phyloP scores from a whole-genome alignment of 257 asterid species.

The Misopates orontium region DNA sequence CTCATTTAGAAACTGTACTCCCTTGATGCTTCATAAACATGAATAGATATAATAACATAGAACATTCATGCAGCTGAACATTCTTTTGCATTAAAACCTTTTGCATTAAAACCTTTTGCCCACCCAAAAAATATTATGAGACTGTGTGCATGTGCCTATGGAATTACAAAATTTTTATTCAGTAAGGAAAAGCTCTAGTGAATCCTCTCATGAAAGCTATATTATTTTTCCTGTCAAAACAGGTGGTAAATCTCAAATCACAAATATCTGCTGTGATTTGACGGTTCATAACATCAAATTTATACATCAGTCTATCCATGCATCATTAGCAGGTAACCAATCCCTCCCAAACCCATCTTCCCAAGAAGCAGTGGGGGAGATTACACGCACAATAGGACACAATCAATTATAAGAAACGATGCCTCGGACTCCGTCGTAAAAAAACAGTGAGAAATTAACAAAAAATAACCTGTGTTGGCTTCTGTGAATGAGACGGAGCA shows the following conservation, averaged over 20 bases:
- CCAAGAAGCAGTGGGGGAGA: not conserved
- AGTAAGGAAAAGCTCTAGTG: not conserved
- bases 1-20: not conserved
- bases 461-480: constrained; percentile 79
- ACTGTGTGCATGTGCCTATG: too few relatives aligned
- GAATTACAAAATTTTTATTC: not conserved
- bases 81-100: not conserved
- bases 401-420: not conserved
- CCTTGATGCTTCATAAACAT: constrained; percentile 14
- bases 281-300: not conserved
- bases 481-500: constrained; percentile 75
- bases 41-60: not conserved
- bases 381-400: constrained; percentile 2
- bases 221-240: not conserved
- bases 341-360: not conserved
- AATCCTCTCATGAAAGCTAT: not conserved
- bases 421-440: constrained; percentile 8
- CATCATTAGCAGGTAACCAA: not conserved
- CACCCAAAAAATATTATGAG: too few relatives aligned
- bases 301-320: constrained; percentile 8
- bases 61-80: not conserved
- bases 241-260: constrained; percentile 9
- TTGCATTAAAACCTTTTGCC: not conserved
- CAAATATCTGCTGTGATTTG: constrained; percentile 20
- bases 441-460: constrained; percentile 13